A percentile compares a stretch with the other conserved stretches of the same genome.
Evolutionary conservation across 208 protist genomes (phyloP).

Genomic region (Novymonas esmeraldas): DNA sequence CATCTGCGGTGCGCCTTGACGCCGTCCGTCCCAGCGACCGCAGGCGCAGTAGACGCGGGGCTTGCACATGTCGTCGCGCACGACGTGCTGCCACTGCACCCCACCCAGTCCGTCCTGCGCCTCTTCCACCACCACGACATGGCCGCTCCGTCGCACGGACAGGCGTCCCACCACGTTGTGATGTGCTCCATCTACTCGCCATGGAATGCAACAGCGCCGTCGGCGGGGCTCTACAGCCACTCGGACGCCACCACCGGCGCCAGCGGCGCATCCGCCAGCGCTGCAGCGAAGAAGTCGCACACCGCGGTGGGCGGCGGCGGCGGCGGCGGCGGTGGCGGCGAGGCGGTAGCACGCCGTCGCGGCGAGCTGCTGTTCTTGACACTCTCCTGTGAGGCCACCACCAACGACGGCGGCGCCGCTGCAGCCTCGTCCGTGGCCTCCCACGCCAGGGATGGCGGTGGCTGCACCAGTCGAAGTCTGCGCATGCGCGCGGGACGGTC

Average conservation of each 20-base stretch:
- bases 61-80: slow-evolving; percentile 28
- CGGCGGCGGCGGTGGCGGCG: slow-evolving; percentile 4
- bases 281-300: slow-evolving; percentile 2
- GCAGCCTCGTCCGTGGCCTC: neutral
- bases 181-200: slow-evolving; percentile 27
- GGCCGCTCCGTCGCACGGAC: neutral
- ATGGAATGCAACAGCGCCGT: neutral
- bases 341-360: slow-evolving; percentile 1
- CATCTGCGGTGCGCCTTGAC: slow-evolving; percentile 10
- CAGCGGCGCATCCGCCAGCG: neutral
- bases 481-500: slow-evolving; percentile 15
- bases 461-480: neutral
- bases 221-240: neutral
- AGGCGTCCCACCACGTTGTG: slow-evolving; percentile 14
- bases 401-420: neutral
- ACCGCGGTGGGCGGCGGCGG: neutral
- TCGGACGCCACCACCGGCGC: neutral
- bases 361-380: slow-evolving; percentile 26
- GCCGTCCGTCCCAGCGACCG: slow-evolving; percentile 4
- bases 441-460: neutral
- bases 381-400: neutral
- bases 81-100: slow-evolving; percentile 37
- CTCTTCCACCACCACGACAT: slow-evolving; percentile 32
- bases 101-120: slow-evolving; percentile 26
- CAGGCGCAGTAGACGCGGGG: neutral